Evolutionary conservation across 306 rosid genomes (phyloP), one percentile per base, ranked within the genome.

Genomic region (Calophaca sinica): DNA sequence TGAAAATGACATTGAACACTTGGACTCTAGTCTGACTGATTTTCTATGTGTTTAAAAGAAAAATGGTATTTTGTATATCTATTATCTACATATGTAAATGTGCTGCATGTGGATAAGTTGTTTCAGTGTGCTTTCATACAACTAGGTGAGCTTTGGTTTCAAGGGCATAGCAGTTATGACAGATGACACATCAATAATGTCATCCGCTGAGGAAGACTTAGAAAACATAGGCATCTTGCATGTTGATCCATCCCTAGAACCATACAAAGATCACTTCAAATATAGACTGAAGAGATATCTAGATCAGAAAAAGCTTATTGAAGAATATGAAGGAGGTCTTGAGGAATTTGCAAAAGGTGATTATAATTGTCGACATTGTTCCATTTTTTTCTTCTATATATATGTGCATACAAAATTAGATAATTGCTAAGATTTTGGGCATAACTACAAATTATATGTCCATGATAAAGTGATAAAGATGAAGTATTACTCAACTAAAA

Each of bases 281-380:
- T 80, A 82, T 76, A 88, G 90, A 86, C n/a, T 94, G 32, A 71
- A 58, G 82, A 88, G 81, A 84, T 94, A 83, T 72, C 66, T 68
- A 0, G 90, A 91, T 39, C 93, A 89, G 88, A 86, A 83, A 46
- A 81, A 46, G 72, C 98, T 91, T 72, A 26, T 94, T 45, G 90
- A 88, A 72, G 79, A 80, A 53, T 63, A 82, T 66, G 98, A 94
- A 90, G 96, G 97, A 62, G 94, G 89, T 52, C 89, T 91, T 52
- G 88, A 86, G 68, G 96, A 94, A 77, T 94, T 91, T 72, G 89
- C 98, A 11, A 81, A 50, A 86, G 98, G 98, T 93, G 72, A 70
- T 80, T 72, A 39, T 38, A 65, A 64, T 57, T 72, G 13, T 73
- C 54, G 62, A 65, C 69, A 46, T 68, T 60, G 66, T 69, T 81